Percentiles rank a stretch among this genome's conserved stretches.
phyloP scores from a whole-genome alignment of 2,329 filamentous ascomycete species.

The Drechslerella coelobrocha region DNA sequence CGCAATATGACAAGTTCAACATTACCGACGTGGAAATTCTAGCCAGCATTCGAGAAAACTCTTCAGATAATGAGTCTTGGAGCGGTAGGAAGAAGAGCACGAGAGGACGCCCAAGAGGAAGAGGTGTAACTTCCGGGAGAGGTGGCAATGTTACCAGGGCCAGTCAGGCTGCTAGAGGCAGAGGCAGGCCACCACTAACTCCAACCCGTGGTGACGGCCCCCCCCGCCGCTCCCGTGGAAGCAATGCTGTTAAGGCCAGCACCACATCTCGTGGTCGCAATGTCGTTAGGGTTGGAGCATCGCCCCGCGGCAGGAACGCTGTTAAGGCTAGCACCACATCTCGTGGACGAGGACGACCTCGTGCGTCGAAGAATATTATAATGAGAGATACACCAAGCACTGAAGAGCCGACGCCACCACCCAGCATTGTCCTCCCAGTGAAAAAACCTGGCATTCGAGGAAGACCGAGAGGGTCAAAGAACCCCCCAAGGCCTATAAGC shows the following conservation, averaged over 20 bases:
- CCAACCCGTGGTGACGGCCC: slow-evolving; percentile 29
- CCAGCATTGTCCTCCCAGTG: neutral
- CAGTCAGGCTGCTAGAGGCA: neutral
- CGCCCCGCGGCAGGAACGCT: no score
- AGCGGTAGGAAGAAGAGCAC: slow-evolving; percentile 13
- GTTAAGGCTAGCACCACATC: slow-evolving; percentile 20
- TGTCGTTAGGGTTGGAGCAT: no score
- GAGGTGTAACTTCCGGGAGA: slow-evolving; percentile 19
- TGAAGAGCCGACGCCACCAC: slow-evolving; percentile 5
- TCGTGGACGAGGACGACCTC: slow-evolving; percentile 41
- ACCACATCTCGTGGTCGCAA: no score
- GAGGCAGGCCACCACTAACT: slow-evolving; percentile 25
- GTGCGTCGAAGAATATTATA: slow-evolving; percentile 16
- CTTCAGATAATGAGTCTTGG: slow-evolving; percentile 41
- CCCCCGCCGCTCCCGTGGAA: neutral
- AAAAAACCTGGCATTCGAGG: slow-evolving; percentile 15
- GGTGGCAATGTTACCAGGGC: slow-evolving; percentile 5
- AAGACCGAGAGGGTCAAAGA: slow-evolving; percentile 40
- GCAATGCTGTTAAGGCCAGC: slow-evolving; percentile 38
- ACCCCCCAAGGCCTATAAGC: slow-evolving; percentile 6
- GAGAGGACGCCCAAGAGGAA: slow-evolving; percentile 27
- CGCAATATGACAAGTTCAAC: slow-evolving; percentile 49
- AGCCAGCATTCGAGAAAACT: slow-evolving; percentile 34
- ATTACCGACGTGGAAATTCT: slow-evolving; percentile 40
- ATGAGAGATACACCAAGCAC: slow-evolving; percentile 20